Evolutionary conservation across 257 asterid species (phyloP).

Genomic region (Sherardia arvensis): DNA sequence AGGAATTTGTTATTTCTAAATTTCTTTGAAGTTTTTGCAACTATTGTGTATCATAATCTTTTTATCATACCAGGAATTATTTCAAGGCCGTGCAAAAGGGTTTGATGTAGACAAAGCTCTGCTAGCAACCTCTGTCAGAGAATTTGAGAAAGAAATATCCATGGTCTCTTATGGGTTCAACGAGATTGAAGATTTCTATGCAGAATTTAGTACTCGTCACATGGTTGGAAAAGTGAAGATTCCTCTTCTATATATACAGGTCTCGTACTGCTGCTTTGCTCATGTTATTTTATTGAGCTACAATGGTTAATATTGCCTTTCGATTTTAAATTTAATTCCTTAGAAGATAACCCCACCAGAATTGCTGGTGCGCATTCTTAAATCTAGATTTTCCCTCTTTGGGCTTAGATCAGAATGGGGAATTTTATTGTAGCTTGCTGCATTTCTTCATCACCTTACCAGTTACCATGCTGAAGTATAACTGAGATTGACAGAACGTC

Average conservation of each 20-base stretch:
- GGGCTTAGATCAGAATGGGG: not conserved
- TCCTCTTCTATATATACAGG: constrained; percentile 95
- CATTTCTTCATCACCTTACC: not conserved
- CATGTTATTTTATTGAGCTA: not conserved
- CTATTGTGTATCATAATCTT: not conserved
- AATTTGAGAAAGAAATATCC: constrained; percentile 77
- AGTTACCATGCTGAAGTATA: not conserved
- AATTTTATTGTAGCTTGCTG: not conserved
- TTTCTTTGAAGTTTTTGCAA: not conserved
- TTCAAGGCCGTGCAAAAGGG: constrained; percentile 84
- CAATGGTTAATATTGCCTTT: not conserved
- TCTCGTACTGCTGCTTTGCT: constrained; percentile 16
- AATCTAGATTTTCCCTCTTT: not conserved
- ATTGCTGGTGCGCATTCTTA: not conserved
- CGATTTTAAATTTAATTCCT: not conserved
- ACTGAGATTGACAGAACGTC: not conserved
- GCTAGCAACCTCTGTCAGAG: constrained; percentile 59
- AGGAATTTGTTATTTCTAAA: not conserved
- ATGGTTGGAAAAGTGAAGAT: constrained; percentile 71
- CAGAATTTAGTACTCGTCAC: constrained; percentile 68
- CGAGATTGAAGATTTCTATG: constrained; percentile 66
- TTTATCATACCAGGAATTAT: constrained; percentile 56
- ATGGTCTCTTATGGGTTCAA: constrained; percentile 75
- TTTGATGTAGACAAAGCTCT: constrained; percentile 77
- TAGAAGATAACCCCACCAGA: not conserved